Base-by-base conservation (phyloP, 371 early-diverging fungal species). In the Mucor indicus region DNA sequence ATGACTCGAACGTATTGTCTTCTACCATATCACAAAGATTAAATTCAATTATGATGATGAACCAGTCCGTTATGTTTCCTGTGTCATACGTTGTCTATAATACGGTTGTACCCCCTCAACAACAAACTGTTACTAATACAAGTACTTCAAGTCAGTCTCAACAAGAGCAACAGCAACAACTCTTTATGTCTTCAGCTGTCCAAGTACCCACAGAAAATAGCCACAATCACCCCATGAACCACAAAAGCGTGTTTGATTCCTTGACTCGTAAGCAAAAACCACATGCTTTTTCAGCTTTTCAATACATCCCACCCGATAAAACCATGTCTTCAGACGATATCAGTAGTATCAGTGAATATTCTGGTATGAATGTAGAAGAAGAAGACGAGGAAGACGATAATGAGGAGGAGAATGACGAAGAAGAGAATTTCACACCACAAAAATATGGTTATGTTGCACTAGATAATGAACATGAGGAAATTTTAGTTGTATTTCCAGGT, bases 401-500 rank as follows among this genome's bases (percentile, higher is more conserved):
- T 6, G 17, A 43, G 5, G 29, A 40, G 17, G 38, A 47, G 3
- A 47, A 37, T 1, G 29, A 12, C 4, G 33, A 46, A 5, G 25
- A 39, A 13, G 49, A 42, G 8, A 38, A 48, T 21, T 33, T 22
- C 24, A 8, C 33, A 1, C 38, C 49, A 27, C 48, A 61, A 39
- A 57, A 50, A 22, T 48, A 49, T 43, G 69, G 69, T 11, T 64
- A 62, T 41, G 50, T 69, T 1, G 69, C 69, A 21, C 48, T 69
- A 16, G 71, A 70, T 48, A 48, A 50, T 31, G 46, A 70, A 44
- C 36, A 64, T 22, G 48, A 66, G 37, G 67, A 70, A 19, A 64
- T 66, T 19, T 23, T 70, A 20, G 64, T 70, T 3, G 57, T 62
- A 3, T 69, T 69, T 45, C 66, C 70, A n/a, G 66, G 63, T 11